Conservation (phyloP, 306 rosid genomes). For the Cucurbita ficifolia region DNA sequence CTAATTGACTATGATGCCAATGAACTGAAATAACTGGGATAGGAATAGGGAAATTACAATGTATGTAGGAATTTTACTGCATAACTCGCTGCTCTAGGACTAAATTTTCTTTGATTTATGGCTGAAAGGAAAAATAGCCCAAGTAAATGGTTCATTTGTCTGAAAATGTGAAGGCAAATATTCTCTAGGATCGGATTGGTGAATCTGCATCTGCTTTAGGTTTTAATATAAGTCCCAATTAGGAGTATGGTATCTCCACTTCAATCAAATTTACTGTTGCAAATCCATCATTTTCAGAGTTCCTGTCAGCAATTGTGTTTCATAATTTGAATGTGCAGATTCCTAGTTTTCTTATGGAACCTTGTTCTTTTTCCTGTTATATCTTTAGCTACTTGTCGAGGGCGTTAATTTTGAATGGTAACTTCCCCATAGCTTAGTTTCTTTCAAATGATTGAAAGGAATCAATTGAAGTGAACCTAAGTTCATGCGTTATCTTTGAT, state of each 20-base stretch:
- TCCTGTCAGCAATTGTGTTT: background rate
- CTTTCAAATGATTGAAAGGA: background rate
- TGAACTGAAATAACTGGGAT: background rate
- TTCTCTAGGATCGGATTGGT: background rate
- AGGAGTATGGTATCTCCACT: background rate
- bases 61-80: background rate
- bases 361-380: background rate
- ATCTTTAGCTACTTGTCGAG: background rate
- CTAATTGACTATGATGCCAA: background rate
- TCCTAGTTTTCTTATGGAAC: background rate
- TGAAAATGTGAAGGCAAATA: background rate
- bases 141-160: background rate
- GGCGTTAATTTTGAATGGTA: background rate
- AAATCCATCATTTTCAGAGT: background rate
- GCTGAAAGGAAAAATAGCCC: background rate
- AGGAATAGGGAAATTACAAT: background rate
- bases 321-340: background rate
- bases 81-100: background rate
- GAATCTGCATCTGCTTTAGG: background rate
- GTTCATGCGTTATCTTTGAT: background rate
- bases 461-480: background rate
- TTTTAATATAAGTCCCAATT: background rate
- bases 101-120: background rate
- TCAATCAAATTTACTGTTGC: background rate
- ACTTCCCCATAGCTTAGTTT: background rate